phyloP scores from a whole-genome alignment of 1,284 basidiomycete genomes.

The Melanopsichium pennsylvanicum region DNA sequence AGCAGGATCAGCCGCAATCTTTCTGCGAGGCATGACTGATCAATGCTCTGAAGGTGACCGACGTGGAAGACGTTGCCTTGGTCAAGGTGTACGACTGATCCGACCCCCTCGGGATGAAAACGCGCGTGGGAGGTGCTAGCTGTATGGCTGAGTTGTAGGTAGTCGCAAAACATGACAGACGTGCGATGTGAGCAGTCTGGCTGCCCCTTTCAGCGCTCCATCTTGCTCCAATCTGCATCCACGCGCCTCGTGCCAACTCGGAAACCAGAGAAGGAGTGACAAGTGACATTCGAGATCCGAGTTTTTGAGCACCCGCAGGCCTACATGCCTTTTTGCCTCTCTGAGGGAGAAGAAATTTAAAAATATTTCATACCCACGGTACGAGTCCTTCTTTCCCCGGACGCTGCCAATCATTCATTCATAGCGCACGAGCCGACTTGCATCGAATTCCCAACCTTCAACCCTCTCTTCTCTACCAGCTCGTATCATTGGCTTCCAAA shows the following conservation, averaged over 20 bases:
- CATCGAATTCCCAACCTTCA: neutral
- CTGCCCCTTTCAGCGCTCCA: too few species aligned
- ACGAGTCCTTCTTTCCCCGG: neutral
- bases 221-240: neutral
- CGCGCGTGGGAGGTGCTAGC: neutral
- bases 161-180: neutral
- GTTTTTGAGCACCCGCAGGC: neutral
- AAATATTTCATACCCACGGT: neutral
- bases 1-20: slow-evolving; percentile 6
- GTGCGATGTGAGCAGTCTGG: neutral
- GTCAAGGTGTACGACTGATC: too few species aligned
- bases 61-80: too few species aligned
- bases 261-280: neutral
- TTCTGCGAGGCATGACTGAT: slow-evolving; percentile 31
- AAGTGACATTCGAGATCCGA: slow-evolving; percentile 7
- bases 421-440: slow-evolving; percentile 23
- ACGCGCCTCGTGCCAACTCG: neutral
- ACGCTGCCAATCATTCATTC: neutral
- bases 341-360: slow-evolving; percentile 3
- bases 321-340: too few species aligned
- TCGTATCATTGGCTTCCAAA: too few species aligned
- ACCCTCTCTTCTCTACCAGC: neutral
- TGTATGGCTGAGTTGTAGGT: slow-evolving; percentile 5
- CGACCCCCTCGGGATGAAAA: too few species aligned
- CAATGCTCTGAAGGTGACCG: too few species aligned